A percentile compares a stretch with the other conserved stretches of the same genome.
Conservation (phyloP, 2,329 filamentous ascomycete species). For the Tetracladium maxilliforme region DNA sequence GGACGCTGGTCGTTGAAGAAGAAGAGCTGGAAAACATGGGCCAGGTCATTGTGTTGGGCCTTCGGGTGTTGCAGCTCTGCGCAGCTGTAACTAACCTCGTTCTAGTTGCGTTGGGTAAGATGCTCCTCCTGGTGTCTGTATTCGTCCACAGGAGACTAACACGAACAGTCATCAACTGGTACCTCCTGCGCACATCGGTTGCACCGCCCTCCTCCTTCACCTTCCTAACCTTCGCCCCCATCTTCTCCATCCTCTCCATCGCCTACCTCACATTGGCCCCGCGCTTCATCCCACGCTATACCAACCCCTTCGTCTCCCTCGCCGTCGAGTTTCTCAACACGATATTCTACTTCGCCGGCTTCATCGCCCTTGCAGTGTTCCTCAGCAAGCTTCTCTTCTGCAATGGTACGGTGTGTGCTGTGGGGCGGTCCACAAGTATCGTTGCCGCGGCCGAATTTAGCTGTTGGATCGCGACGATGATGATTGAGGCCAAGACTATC, state of each 20-base stretch:
- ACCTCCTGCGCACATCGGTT: conserved; percentile 36
- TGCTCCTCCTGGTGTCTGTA: not conserved
- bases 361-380: conserved; percentile 42
- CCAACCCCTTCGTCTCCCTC: conserved; percentile 32
- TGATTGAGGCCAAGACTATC: conserved; percentile 28
- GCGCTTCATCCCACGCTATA: conserved; percentile 26
- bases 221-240: conserved; percentile 39
- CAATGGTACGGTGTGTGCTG: conserved; percentile 37
- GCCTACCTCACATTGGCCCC: conserved; percentile 35
- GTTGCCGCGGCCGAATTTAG: conserved; percentile 37
- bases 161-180: conserved; percentile 41
- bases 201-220: conserved; percentile 39
- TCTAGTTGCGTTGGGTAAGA: no score
- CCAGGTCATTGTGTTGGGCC: no score
- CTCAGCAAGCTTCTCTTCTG: conserved; percentile 40
- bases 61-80: no score
- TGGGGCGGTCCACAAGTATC: conserved; percentile 36
- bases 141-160: not conserved
- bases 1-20: no score
- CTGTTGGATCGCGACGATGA: conserved; percentile 33
- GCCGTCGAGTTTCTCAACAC: conserved; percentile 34
- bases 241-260: conserved; percentile 39
- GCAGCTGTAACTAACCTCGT: no score
- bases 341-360: conserved; percentile 43
- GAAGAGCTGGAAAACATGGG: no score